A percentile compares a stretch with the other conserved stretches of the same genome.
Conservation (phyloP, 495 filamentous ascomycete genomes). For the Glarea lozoyensis region DNA sequence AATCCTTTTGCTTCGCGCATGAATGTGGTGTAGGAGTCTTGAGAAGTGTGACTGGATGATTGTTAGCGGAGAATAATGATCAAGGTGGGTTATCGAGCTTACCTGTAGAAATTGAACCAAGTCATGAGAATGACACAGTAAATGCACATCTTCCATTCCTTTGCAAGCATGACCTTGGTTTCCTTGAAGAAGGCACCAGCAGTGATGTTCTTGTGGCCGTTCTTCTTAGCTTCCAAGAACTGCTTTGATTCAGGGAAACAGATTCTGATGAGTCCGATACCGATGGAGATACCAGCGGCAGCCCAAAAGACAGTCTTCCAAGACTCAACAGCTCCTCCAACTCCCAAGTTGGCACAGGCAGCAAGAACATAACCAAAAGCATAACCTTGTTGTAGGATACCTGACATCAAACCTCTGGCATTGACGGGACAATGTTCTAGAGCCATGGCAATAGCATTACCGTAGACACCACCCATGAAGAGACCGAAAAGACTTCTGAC, state of each 20-base stretch:
- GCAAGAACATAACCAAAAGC: slow-evolving; percentile 68
- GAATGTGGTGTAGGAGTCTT: slow-evolving; percentile 69
- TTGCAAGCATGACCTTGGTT: slow-evolving; percentile 48
- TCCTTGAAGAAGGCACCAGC: slow-evolving; percentile 52
- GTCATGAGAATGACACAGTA: slow-evolving; percentile 68
- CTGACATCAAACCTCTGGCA: slow-evolving; percentile 54
- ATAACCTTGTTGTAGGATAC: slow-evolving; percentile 71
- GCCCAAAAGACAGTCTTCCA: slow-evolving; percentile 27
- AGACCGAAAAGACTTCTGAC: slow-evolving; percentile 67
- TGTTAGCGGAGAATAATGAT: background rate
- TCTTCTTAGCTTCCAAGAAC: slow-evolving; percentile 54
- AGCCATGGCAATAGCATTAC: slow-evolving; percentile 73
- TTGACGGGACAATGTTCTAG: slow-evolving; percentile 58
- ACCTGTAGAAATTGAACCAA: slow-evolving; percentile 39
- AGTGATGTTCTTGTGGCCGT: slow-evolving; percentile 36
- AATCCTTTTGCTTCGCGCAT: slow-evolving; percentile 60
- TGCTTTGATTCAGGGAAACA: slow-evolving; percentile 63
- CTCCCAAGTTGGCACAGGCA: slow-evolving; percentile 52
- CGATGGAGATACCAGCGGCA: slow-evolving; percentile 54
- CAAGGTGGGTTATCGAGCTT: too few relatives aligned
- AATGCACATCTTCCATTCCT: slow-evolving; percentile 63
- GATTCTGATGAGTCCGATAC: slow-evolving; percentile 52
- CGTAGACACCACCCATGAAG: slow-evolving; percentile 78
- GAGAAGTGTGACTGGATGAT: slow-evolving; percentile 8
- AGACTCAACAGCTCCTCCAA: slow-evolving; percentile 6